A percentile compares a stretch with the other conserved stretches of the same genome.
phyloP scores from a whole-genome alignment of 805 yeast genomes.

The Candida ficus region DNA sequence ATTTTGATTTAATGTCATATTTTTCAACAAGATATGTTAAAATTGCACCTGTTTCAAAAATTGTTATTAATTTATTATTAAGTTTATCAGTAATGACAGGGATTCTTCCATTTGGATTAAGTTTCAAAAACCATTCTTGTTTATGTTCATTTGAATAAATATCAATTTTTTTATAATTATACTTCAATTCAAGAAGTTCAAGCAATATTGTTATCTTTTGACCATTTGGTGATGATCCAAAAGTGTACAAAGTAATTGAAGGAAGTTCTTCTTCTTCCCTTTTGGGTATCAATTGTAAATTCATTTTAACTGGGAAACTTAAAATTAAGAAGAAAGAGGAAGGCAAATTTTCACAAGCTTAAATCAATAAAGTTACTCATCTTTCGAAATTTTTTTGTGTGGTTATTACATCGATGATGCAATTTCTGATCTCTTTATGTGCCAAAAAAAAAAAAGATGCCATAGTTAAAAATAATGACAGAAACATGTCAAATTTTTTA shows the following conservation, averaged over 20 bases:
- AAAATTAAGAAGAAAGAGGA: background rate
- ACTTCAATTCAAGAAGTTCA: slow-evolving; percentile 29
- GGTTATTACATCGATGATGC: slow-evolving; percentile 2
- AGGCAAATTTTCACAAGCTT: too few species aligned
- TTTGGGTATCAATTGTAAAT: background rate
- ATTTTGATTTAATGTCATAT: slow-evolving; percentile 48
- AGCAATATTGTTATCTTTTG: slow-evolving; percentile 32
- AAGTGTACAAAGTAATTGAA: slow-evolving; percentile 43
- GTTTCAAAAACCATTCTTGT: slow-evolving; percentile 47
- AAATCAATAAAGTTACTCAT: too few species aligned
- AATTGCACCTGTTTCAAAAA: slow-evolving; percentile 56
- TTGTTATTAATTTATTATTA: slow-evolving; percentile 37
- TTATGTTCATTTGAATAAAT: slow-evolving; percentile 41
- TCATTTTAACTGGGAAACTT: background rate
- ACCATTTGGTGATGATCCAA: slow-evolving; percentile 52
- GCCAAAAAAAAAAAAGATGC: background rate
- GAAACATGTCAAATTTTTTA: too few species aligned
- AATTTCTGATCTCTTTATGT: slow-evolving; percentile 1
- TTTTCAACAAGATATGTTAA: slow-evolving; percentile 51
- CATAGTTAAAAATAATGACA: too few species aligned
- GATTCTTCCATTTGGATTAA: slow-evolving; percentile 59
- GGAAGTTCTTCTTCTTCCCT: slow-evolving; percentile 32
- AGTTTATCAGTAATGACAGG: slow-evolving; percentile 43
- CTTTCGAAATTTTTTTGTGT: too few species aligned
- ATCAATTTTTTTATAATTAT: slow-evolving; percentile 34